Percentiles rank a stretch among this genome's conserved stretches.
phyloP scores from a whole-genome alignment of 2,329 filamentous ascomycete species.

The Ophiocordyceps camponoti-saundersi region DNA sequence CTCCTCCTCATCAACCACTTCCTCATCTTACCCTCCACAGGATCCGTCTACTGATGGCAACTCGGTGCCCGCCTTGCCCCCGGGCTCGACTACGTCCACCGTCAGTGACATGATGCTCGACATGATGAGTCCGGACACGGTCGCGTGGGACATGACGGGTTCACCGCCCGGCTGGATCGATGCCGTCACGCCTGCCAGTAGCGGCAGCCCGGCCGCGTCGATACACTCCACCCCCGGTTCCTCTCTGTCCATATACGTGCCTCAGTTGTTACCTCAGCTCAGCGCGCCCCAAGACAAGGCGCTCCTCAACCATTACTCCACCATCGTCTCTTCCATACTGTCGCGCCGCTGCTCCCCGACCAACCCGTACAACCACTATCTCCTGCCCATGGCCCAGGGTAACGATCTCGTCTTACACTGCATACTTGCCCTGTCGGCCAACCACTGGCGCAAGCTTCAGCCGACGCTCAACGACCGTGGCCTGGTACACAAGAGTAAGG shows the following conservation, averaged over 20 bases:
- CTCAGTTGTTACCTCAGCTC: constrained; percentile 13
- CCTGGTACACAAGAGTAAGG: constrained; percentile 14
- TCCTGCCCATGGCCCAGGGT: constrained; percentile 15
- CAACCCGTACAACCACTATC: constrained; percentile 15
- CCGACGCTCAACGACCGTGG: constrained; percentile 12
- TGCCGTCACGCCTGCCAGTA: constrained; percentile 8
- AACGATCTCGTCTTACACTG: constrained; percentile 16
- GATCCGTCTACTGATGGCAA: background rate
- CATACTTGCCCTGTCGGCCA: constrained; percentile 15
- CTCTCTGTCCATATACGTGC: constrained; percentile 12
- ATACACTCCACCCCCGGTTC: constrained; percentile 5
- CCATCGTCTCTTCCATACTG: constrained; percentile 15
- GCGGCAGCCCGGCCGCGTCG: constrained; percentile 8
- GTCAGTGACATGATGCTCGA: constrained; percentile 5
- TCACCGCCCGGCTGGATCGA: constrained; percentile 10
- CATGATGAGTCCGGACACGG: constrained; percentile 4
- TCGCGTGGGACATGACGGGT: constrained; percentile 8
- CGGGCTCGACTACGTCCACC: constrained; percentile 1
- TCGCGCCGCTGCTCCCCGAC: constrained; percentile 10
- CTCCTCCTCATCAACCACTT: background rate
- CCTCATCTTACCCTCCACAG: background rate
- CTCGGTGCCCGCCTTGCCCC: background rate
- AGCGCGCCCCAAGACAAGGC: constrained; percentile 12
- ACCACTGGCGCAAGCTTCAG: constrained; percentile 17
- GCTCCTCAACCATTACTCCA: constrained; percentile 16